Evolutionary conservation across 1,284 basidiomycete species (phyloP), one percentile per base, ranked within the genome.

Genomic region (Apiotrichum veenhuisii): DNA sequence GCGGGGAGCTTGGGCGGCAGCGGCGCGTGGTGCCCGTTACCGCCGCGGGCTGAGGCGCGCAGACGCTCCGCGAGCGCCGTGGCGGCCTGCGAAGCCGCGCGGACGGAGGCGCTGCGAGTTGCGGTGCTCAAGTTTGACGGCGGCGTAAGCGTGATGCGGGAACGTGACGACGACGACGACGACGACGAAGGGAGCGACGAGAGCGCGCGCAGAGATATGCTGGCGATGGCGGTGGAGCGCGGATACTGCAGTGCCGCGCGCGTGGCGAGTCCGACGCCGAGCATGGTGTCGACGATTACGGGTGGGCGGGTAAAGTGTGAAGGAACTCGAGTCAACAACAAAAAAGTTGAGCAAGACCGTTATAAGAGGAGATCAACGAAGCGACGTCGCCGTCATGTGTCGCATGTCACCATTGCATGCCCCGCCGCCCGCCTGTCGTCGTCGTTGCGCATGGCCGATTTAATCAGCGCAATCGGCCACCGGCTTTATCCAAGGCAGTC

Each of bases 1-100:
- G 26, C 36, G 11, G 49, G 37, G 1, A 40, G 38, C 49, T 50
- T 64, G 22, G 53, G 38, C 1, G 30, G 25, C 34, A n/a, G 45
- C 22, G 22, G 36, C 30, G 45, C 15, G 14, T 14, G 15, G 33
- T 34, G 8, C 36, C 11, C 36, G 36, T 4, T 14, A 5, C 8
- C 18, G 15, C 37, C 2, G 18, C 9, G n/a, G 25, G 45, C 30
- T 10, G 53, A 36, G n/a, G 38, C 20, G 41, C 50, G 50, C 41
- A 52, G 14, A 22, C 50, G 49, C 18, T 51, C 50, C 7, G 46
- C 46, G 14, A 52, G 38, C 22, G 27, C 50, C 18, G 33, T 26
- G 2, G 50, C 15, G 20, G 50, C n/a, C 25, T 41, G 37, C 23
- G 38, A 27, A 1, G 47, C 47, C 5, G 47, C 14, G 17, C 47